A percentile compares a stretch with the other conserved stretches of the same genome.
Conservation (phyloP, 1,139 yeast genomes). For the Hemisphaericaspora xylanilytica region DNA sequence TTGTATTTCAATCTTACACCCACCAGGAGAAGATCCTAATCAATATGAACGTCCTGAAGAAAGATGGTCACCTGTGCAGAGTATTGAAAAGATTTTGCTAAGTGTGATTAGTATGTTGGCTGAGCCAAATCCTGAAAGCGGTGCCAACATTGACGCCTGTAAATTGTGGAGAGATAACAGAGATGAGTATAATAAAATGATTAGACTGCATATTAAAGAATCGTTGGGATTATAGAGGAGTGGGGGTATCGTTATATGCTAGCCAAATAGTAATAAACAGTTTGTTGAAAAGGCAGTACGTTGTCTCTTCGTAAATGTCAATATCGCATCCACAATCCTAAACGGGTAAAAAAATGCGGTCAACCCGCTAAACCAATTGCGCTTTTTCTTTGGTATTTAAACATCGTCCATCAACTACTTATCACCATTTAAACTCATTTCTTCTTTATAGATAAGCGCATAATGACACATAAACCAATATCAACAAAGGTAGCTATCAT, state of each 20-base stretch:
- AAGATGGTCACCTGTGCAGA: constrained; percentile 97
- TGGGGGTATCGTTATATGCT: no score
- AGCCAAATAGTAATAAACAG: no score
- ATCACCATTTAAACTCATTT: background rate
- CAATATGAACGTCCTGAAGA: constrained; percentile 94
- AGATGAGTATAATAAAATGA: constrained; percentile 60
- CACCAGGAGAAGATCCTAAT: constrained; percentile 97
- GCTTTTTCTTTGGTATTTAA: background rate
- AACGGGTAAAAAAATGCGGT: no score
- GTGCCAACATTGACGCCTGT: constrained; percentile 96
- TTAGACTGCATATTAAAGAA: constrained; percentile 61
- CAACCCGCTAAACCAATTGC: background rate
- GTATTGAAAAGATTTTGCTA: constrained; percentile 88
- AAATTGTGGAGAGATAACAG: constrained; percentile 90
- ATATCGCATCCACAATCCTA: no score
- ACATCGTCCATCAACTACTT: no score
- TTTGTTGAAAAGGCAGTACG: no score
- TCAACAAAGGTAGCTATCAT: constrained; percentile 33
- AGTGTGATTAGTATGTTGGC: constrained; percentile 96
- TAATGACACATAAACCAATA: constrained; percentile 1
- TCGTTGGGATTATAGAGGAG: constrained; percentile 62
- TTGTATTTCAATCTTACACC: constrained; percentile 89
- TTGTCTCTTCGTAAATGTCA: no score
- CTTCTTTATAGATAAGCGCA: background rate
- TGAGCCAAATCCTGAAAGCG: constrained; percentile 94